phyloP scores from a whole-genome alignment of 805 yeast genomes.

The Candida patagonica region DNA sequence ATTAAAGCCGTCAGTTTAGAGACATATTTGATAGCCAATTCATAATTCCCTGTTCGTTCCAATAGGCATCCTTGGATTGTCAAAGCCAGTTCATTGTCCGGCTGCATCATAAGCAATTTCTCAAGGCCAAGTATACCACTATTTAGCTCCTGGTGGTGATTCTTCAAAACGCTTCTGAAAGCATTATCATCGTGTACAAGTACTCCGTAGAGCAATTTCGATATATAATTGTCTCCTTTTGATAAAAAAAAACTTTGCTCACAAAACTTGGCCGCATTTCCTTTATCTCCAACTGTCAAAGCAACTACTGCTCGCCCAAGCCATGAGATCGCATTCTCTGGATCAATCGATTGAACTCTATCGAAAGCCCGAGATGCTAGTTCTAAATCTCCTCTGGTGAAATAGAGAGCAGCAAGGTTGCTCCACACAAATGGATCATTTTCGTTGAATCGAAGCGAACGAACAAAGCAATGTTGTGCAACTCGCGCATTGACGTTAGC shows the following conservation, averaged over 20 bases:
- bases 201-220: conserved; percentile 65
- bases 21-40: conserved; percentile 37
- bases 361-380: conserved; percentile 66
- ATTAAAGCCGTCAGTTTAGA: conserved; percentile 26
- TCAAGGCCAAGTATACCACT: conserved; percentile 33
- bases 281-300: conserved; percentile 22
- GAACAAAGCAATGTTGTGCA: conserved; percentile 88
- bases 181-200: conserved; percentile 30
- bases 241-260: conserved; percentile 75
- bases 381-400: conserved; percentile 56
- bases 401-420: conserved; percentile 68
- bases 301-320: conserved; percentile 66
- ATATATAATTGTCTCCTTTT: conserved; percentile 58
- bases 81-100: conserved; percentile 22
- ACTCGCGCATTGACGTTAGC: conserved; percentile 55
- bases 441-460: conserved; percentile 62
- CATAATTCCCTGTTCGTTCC: conserved; percentile 64
- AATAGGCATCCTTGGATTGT: conserved; percentile 25
- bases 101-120: conserved; percentile 43
- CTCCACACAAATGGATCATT: conserved; percentile 68
- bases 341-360: conserved; percentile 73
- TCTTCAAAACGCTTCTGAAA: background rate
- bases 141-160: conserved; percentile 13
- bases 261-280: conserved; percentile 49
- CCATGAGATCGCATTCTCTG: conserved; percentile 73